Percentiles rank a stretch among this genome's conserved stretches.
phyloP scores from a whole-genome alignment of 2,329 filamentous ascomycete genomes.

The Phyllosticta citrichinensis region DNA sequence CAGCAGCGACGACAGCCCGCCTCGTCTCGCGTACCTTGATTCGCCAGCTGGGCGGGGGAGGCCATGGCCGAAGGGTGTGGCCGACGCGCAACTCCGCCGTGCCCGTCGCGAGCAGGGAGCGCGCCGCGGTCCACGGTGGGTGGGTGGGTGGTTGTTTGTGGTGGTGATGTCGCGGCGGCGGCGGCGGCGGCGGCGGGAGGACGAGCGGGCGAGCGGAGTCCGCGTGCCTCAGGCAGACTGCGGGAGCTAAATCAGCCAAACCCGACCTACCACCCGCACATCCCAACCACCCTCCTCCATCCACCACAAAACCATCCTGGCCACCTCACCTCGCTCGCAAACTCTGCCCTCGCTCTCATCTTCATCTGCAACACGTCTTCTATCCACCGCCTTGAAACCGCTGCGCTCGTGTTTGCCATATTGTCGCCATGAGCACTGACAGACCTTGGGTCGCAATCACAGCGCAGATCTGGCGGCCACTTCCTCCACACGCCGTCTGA shows the following conservation, averaged over 20 bases:
- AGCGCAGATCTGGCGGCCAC: slow-evolving; percentile 6
- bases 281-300: not conserved
- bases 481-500: not conserved
- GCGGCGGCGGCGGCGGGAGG: slow-evolving; percentile 1
- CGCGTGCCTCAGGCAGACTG: slow-evolving; percentile 1
- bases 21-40: not conserved
- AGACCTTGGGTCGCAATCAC: slow-evolving; percentile 3
- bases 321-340: not conserved
- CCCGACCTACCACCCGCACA: not conserved
- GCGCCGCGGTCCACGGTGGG: not conserved
- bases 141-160: not conserved
- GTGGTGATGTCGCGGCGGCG: not conserved
- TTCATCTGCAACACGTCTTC: not conserved
- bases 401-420: slow-evolving; percentile 8
- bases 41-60: not conserved
- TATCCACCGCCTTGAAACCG: slow-evolving; percentile 4
- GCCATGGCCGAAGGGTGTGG: not conserved
- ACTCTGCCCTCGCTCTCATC: not conserved
- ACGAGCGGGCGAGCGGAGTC: not conserved
- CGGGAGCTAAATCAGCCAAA: not conserved
- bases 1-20: not conserved
- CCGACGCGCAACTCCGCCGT: not conserved
- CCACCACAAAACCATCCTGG: not conserved
- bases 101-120: not conserved
- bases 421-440: slow-evolving; percentile 3